Evolutionary conservation across 139 green algal species (phyloP).

Genomic region (Coccomyxa sp.): DNA sequence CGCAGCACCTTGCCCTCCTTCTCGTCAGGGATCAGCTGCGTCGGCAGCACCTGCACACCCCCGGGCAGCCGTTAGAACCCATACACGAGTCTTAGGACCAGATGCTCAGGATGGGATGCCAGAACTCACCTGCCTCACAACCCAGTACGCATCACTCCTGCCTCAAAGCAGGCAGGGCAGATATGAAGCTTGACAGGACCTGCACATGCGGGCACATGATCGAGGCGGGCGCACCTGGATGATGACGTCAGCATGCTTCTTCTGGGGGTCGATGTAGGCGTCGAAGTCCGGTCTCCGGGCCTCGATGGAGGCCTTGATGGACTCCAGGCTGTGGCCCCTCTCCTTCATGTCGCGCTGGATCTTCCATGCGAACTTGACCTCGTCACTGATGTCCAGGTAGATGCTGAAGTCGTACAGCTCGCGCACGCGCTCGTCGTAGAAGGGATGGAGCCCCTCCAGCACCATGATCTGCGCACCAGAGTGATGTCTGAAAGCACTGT

Average conservation of each 20-base stretch:
- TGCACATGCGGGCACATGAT: background rate
- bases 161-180: no score
- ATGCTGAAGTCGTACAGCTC: slow-evolving; percentile 98
- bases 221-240: slow-evolving; percentile 69
- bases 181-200: no score
- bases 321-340: slow-evolving; percentile 96
- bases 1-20: slow-evolving; percentile 98
- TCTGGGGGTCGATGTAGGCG: slow-evolving; percentile 98
- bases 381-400: slow-evolving; percentile 99
- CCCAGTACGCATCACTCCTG: no score
- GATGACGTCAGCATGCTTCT: slow-evolving; percentile 96
- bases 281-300: slow-evolving; percentile 99
- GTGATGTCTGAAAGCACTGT: no score
- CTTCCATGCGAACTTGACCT: slow-evolving; percentile 99
- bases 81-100: no score
- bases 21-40: slow-evolving; percentile 98
- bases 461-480: slow-evolving; percentile 73
- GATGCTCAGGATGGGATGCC: no score
- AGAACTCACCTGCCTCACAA: no score
- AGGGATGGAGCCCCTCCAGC: slow-evolving; percentile 99
- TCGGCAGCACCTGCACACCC: slow-evolving; percentile 90
- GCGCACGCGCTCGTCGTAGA: slow-evolving; percentile 95
- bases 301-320: slow-evolving; percentile 98
- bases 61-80: background rate
- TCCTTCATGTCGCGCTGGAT: slow-evolving; percentile 99